Evolutionary conservation across 2,329 filamentous ascomycete genomes (phyloP).

Genomic region (Calonectria hongkongensis): DNA sequence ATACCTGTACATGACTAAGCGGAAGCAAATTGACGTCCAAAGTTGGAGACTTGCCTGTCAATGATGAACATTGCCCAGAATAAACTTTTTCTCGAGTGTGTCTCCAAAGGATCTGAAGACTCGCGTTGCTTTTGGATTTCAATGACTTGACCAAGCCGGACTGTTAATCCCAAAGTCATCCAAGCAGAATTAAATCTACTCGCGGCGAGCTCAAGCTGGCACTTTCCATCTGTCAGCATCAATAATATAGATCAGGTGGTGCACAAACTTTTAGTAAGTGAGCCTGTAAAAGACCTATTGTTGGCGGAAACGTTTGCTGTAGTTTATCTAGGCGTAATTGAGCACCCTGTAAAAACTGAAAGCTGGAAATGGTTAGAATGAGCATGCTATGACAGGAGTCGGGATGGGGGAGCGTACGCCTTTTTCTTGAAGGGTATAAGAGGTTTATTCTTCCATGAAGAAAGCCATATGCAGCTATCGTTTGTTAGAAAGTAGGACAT

Average conservation of each 20-base stretch:
- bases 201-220: constrained; percentile 23
- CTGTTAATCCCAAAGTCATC: constrained; percentile 17
- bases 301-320: constrained; percentile 5
- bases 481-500: not conserved
- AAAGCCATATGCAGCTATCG: not conserved
- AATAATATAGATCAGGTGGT: not conserved
- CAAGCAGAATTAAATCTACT: constrained; percentile 24
- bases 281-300: constrained; percentile 14
- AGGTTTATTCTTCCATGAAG: not conserved
- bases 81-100: not conserved
- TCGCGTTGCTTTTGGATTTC: constrained; percentile 15
- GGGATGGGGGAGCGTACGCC: not conserved
- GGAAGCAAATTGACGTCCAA: too few species aligned
- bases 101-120: not conserved
- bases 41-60: not conserved
- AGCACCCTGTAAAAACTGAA: not conserved
- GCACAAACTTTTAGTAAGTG: constrained; percentile 12
- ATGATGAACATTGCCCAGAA: constrained; percentile 13
- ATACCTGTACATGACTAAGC: not conserved
- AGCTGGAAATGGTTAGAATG: not conserved
- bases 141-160: constrained; percentile 24
- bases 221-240: not conserved
- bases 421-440: not conserved
- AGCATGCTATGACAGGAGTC: too few species aligned
- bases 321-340: constrained; percentile 14